Evolutionary conservation across 2,329 filamentous ascomycete genomes (phyloP), one percentile per base, ranked within the genome.

Genomic region (Colletotrichum lupini): DNA sequence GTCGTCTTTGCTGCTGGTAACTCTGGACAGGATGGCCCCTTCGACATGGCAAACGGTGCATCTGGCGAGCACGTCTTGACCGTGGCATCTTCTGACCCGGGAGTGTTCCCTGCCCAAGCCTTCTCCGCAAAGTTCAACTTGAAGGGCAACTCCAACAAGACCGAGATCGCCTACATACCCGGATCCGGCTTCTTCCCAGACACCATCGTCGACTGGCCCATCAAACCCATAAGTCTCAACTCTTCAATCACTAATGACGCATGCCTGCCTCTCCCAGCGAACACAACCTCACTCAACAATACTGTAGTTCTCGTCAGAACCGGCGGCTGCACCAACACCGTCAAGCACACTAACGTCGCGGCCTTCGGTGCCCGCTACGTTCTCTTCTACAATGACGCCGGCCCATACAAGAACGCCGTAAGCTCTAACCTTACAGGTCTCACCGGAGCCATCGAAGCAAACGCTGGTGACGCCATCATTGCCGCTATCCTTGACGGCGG

Each of bases 1-100:
- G 82, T 88, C 26, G 83, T 84, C 19, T 84, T 89, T 42, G 84
- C 87, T 1, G 86, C 85, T 5, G 87, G 88, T 19, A 90, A 90
- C 66, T 83, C 85, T 42, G 87, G 88, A 26, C 79, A 80, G 22
- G 77, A 80, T 19, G 88, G 88, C 0, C 82, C 87, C 0, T 88
- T 89, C 77, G 86, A 83, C 42, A 80, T 81, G 14, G 80, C 79
- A 56, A 81, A 79, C 5, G 85, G 84, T 4, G 80, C 85, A 4
- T 82, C 83, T 7, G 85, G 83, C 5, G 79, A 79, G 42, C 80
- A 82, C 26, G 84, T 85, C 7, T 81, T 85, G 16, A 80, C 84
- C 4, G 81, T 87, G 30, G 86, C 84, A 28, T 86, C 86, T 0
- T 79, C 86, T 53, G 76, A 77, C 12, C 78, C 77, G 11, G 78